Percentiles rank a stretch among this genome's conserved stretches.
Evolutionary conservation across 1,139 yeast genomes (phyloP).

Genomic region (Geotrichum histeridarum): DNA sequence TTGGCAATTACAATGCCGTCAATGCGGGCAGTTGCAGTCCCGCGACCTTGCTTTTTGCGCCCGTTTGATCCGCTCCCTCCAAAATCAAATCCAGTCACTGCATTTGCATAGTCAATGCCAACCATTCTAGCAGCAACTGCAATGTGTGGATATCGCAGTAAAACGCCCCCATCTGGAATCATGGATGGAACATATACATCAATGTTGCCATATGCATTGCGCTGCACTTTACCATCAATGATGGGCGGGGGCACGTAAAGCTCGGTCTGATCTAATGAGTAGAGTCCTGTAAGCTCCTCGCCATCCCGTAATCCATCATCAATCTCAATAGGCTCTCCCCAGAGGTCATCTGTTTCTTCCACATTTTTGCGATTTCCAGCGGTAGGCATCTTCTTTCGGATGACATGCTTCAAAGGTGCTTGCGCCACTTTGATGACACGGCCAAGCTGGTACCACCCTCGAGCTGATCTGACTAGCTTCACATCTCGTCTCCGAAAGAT

Average conservation of each 20-base stretch:
- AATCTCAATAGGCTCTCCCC: conserved; percentile 27
- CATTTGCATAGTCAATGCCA: conserved; percentile 76
- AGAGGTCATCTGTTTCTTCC: conserved; percentile 26
- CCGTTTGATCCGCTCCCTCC: conserved; percentile 25
- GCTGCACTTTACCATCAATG: conserved; percentile 60
- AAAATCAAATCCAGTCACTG: conserved; percentile 83
- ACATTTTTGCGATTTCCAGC: conserved; percentile 17
- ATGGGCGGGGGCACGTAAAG: conserved; percentile 62
- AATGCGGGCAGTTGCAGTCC: conserved; percentile 54
- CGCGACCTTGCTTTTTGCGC: conserved; percentile 15
- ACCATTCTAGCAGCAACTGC: conserved; percentile 66
- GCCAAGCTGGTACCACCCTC: conserved; percentile 84
- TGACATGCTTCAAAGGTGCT: conserved; percentile 52
- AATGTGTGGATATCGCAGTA: conserved; percentile 52
- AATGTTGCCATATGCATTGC: conserved; percentile 75
- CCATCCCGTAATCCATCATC: conserved; percentile 49
- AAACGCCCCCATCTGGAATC: conserved; percentile 79
- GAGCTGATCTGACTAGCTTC: conserved; percentile 59
- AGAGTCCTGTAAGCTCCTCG: conserved; percentile 50
- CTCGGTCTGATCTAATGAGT: conserved; percentile 74
- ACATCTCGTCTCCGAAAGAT: conserved; percentile 71
- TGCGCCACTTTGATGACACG: conserved; percentile 66
- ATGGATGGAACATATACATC: conserved; percentile 71
- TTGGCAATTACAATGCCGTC: conserved; percentile 73
- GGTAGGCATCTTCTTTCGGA: conserved; percentile 30